phyloP scores from a whole-genome alignment of 164 flowering plant genomes.

The Houttuynia cordata region DNA sequence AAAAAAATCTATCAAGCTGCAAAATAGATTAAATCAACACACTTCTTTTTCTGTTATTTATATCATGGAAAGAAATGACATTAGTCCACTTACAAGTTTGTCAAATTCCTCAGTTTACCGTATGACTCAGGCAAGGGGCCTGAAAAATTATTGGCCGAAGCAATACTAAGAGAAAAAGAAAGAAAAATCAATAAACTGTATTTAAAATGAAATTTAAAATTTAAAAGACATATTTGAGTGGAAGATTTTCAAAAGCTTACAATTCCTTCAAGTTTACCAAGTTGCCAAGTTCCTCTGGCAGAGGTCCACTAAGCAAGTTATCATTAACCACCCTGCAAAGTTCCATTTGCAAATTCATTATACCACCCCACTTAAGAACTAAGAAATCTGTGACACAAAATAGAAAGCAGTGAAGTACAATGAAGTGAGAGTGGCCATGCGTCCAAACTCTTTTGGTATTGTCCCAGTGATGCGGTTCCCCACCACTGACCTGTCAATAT shows the following conservation, averaged over 20 bases:
- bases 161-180: constrained; percentile 22
- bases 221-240: neutral
- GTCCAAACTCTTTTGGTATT: constrained; percentile 19
- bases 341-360: neutral
- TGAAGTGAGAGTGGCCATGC: constrained; percentile 9
- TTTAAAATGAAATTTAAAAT: neutral
- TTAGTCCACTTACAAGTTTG: constrained; percentile 41
- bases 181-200: neutral
- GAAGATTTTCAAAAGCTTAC: constrained; percentile 8
- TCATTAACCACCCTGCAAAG: constrained; percentile 16
- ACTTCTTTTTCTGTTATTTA: neutral
- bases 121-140: constrained; percentile 46
- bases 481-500: constrained; percentile 37
- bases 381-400: neutral
- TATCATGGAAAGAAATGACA: neutral
- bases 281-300: constrained; percentile 23
- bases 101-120: constrained; percentile 37
- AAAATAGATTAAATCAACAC: constrained; percentile 6
- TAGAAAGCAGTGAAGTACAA: constrained; percentile 10
- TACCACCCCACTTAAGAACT: neutral
- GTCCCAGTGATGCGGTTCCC: constrained; percentile 57
- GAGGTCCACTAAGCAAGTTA: constrained; percentile 15
- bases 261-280: constrained; percentile 13
- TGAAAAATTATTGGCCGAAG: constrained; percentile 43
- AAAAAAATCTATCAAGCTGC: constrained; percentile 80